Evolutionary conservation across 345 rosid genomes (phyloP).

Genomic region (Iberis pinnata): DNA sequence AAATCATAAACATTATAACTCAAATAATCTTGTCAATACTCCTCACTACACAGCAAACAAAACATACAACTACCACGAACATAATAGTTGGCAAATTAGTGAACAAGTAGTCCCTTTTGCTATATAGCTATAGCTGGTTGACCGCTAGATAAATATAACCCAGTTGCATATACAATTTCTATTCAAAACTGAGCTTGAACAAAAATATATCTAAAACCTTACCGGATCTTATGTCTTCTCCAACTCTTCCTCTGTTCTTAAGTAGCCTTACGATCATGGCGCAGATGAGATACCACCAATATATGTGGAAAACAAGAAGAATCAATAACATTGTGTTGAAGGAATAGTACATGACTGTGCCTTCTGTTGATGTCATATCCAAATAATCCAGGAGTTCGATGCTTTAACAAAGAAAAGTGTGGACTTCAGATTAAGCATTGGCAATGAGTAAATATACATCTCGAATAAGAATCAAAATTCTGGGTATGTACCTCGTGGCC

Average conservation of each 20-base stretch:
- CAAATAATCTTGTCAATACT: no score
- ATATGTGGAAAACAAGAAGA: constrained; percentile 75
- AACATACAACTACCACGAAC: background rate
- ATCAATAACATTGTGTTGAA: constrained; percentile 72
- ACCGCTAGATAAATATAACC: background rate
- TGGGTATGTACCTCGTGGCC: constrained; percentile 43
- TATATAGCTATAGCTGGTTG: background rate
- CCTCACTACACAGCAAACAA: background rate
- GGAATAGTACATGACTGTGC: constrained; percentile 40
- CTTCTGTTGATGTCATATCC: constrained; percentile 38
- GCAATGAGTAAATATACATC: background rate
- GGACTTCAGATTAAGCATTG: constrained; percentile 5
- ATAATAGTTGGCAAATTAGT: background rate
- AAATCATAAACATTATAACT: no score
- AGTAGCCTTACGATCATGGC: constrained; percentile 71
- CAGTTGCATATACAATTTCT: background rate
- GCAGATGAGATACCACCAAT: constrained; percentile 88
- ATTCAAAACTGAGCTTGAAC: background rate
- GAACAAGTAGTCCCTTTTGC: background rate
- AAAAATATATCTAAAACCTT: constrained; percentile 20
- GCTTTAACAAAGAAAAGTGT: constrained; percentile 38
- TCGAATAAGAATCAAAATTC: background rate
- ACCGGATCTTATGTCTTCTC: constrained; percentile 94
- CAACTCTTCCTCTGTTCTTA: constrained; percentile 73
- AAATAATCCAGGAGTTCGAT: constrained; percentile 32